Evolutionary conservation across 352 stramenopile genomes (phyloP), one percentile per base, ranked within the genome.

Genomic region (Pythium rishiriense): DNA sequence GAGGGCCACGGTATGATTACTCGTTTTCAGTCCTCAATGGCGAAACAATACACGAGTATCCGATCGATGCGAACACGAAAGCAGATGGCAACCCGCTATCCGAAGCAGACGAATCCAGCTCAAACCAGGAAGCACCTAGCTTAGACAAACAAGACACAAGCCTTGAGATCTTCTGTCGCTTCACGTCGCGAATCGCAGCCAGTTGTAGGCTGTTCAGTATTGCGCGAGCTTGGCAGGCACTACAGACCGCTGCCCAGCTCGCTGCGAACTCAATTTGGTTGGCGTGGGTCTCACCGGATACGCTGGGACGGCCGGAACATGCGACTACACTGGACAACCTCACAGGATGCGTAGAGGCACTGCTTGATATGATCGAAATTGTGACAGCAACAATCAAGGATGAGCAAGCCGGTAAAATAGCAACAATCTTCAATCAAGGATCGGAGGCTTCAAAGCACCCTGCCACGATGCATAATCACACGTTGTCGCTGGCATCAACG

Each of bases 331-430:
- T 69, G 19, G 54, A 69, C n/a, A 21, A 55, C n/a, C 82, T 51
- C 24, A 66, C 19, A 25, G 72, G 1, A 7, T 90, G 80, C 35
- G 35, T 74, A 3, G 64, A 89, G 22, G 61, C 69, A 0, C 49
- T 90, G n/a, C 58, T 93, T 15, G 74, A 79, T 19, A 87, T 90
- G 80, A 68, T 90, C 26, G 82, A 90, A 37, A 51, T 62, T 0
- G 67, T 78, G 1, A 49, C 62, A 7, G 0, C 47, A 4, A 42
- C 62, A 21, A 24, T 67, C 11, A 75, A 75, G 41, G 59, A 74
- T 1, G 51, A 74, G 26, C 63, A 63, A 19, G 22, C 49, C 7
- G 57, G 60, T 50, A 47, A 37, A 25, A 42, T 42, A 2, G 21
- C 33, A 24, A 65, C 47, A 8, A 68, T 29, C 14, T 5, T 59